These are phyloP conservation scores for Boletellus deceptivus DNA, from an alignment of 1,284 basidiomycete species.

Conservation along the genomic window DNA sequence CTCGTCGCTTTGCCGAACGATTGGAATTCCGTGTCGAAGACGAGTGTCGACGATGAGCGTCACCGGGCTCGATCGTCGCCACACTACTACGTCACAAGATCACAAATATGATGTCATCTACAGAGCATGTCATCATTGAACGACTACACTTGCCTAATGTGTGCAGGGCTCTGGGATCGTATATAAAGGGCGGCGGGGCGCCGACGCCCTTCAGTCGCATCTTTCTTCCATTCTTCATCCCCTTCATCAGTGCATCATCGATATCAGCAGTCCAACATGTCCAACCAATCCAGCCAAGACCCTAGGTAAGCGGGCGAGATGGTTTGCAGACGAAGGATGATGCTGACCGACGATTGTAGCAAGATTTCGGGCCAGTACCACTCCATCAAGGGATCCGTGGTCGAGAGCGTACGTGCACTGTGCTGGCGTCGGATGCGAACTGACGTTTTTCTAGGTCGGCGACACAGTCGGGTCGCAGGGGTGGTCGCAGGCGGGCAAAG, in stretches of 20 bases:
- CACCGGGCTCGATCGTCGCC: constrained; percentile 11
- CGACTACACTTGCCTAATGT: constrained; percentile 31
- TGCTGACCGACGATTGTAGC: constrained; percentile 32
- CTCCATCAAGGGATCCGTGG: constrained; percentile 57
- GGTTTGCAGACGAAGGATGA: accelerated
- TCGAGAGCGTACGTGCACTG: constrained; percentile 46
- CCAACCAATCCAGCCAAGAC: constrained; percentile 22
- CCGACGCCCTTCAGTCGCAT: background rate
- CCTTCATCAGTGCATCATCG: background rate
- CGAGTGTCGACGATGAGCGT: background rate
- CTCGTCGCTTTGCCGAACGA: background rate
- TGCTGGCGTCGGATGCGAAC: accelerated
- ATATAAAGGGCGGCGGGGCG: constrained; percentile 25
- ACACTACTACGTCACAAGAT: constrained; percentile 21
- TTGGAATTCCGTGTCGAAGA: constrained; percentile 9
- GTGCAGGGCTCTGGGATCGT: constrained; percentile 18
- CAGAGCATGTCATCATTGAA: constrained; percentile 22
- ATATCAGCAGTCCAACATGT: constrained; percentile 13
- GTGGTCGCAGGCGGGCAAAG: constrained; percentile 56
- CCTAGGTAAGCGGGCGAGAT: constrained; percentile 24
- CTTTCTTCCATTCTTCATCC: constrained; percentile 1
- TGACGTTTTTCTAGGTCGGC: constrained; percentile 38
- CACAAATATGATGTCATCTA: constrained; percentile 31
- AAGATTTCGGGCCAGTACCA: constrained; percentile 64
- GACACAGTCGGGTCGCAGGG: constrained; percentile 45